phyloP scores from a whole-genome alignment of 1,284 basidiomycete species.

The Rhodotorula sp. region DNA sequence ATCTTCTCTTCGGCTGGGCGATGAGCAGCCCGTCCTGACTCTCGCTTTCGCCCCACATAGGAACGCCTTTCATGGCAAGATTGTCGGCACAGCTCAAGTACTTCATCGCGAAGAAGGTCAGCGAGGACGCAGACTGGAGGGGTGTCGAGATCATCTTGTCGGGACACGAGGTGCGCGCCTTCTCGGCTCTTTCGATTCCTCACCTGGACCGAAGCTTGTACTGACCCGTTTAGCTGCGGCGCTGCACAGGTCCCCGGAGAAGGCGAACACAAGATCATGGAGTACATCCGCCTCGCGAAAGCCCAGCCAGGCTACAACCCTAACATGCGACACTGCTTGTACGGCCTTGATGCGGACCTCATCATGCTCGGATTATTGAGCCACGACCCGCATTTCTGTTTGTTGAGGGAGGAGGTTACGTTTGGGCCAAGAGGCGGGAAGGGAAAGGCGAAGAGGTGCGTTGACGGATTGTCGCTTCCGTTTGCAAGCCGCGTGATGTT shows the following conservation, averaged over 20 bases:
- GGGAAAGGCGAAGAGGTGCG: slow-evolving; percentile 62
- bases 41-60: slow-evolving; percentile 53
- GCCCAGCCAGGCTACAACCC: slow-evolving; percentile 94
- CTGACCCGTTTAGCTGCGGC: neutral
- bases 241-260: slow-evolving; percentile 72
- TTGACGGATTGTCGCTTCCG: slow-evolving; percentile 18
- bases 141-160: slow-evolving; percentile 89
- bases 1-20: neutral
- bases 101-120: slow-evolving; percentile 95
- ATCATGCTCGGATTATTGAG: slow-evolving; percentile 97
- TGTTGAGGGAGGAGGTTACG: slow-evolving; percentile 96
- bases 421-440: slow-evolving; percentile 83
- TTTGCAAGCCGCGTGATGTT: too few relatives aligned
- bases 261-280: slow-evolving; percentile 99
- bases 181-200: too few relatives aligned
- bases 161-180: slow-evolving; percentile 74
- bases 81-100: slow-evolving; percentile 89
- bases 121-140: slow-evolving; percentile 91
- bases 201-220: neutral
- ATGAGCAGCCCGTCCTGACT: neutral
- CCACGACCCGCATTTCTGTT: slow-evolving; percentile 98
- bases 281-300: slow-evolving; percentile 91
- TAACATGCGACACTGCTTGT: slow-evolving; percentile 92
- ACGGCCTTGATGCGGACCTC: slow-evolving; percentile 96
- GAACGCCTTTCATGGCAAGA: slow-evolving; percentile 90